phyloP scores from a whole-genome alignment of 768 basidiomycete genomes.

The Pholiota molesta region DNA sequence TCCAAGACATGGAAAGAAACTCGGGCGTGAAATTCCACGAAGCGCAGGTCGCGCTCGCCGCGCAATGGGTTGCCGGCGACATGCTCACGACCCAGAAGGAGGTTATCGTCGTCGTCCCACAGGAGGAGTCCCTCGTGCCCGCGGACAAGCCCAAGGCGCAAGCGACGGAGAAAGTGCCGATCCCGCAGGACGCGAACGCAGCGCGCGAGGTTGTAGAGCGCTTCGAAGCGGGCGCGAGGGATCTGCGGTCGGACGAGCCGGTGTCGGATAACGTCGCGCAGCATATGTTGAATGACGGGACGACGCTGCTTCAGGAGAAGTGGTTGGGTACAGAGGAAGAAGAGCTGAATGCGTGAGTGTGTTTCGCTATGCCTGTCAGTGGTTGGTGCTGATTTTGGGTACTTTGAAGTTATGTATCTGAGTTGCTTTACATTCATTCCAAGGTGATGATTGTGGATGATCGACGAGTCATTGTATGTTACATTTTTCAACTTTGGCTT shows the following conservation, averaged over 20 bases:
- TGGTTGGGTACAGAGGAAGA: conserved; percentile 88
- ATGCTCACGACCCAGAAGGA: conserved; percentile 45
- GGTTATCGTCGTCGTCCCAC: conserved; percentile 60
- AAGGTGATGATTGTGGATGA: conserved; percentile 98
- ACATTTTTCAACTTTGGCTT: too few species aligned
- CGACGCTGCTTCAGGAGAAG: conserved; percentile 67
- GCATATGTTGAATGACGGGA: conserved; percentile 70
- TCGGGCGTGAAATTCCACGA: conserved; percentile 82
- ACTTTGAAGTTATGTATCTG: conserved; percentile 68
- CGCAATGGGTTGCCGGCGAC: conserved; percentile 69
- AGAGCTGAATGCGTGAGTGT: conserved; percentile 75
- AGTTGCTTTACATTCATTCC: conserved; percentile 81
- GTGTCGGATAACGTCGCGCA: conserved; percentile 83
- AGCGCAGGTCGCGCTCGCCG: conserved; percentile 84
- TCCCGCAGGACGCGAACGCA: conserved; percentile 69
- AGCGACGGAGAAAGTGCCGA: conserved; percentile 62
- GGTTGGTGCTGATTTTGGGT: conserved; percentile 15
- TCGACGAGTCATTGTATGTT: conserved; percentile 79
- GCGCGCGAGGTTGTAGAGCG: conserved; percentile 67
- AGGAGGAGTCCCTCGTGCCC: conserved; percentile 52
- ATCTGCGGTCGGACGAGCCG: conserved; percentile 56
- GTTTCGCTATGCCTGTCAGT: conserved; percentile 8
- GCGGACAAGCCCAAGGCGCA: conserved; percentile 46
- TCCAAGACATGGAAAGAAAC: conserved; percentile 69
- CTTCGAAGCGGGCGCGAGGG: conserved; percentile 71